Evolutionary conservation across 768 basidiomycete genomes (phyloP), one percentile per base, ranked within the genome.

Genomic region (Hydnum rufescens): DNA sequence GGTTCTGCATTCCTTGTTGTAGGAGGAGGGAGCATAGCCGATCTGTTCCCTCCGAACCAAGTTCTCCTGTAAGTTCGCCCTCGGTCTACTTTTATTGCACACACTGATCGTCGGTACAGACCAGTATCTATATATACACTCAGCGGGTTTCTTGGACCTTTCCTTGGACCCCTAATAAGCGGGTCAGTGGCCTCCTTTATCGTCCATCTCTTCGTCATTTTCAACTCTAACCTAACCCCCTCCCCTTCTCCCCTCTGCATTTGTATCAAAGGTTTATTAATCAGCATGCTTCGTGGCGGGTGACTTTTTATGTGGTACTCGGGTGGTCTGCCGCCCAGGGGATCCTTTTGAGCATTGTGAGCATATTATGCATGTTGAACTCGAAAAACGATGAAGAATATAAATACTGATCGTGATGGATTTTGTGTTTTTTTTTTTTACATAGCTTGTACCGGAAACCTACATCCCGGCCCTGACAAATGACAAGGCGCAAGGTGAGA

Each of bases 291-390:
- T 13, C 8, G 13, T 82, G 81, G 82, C 65, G 80, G 54, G 88
- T 84, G 85, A 83, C 82, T 0, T 89, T 78, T 64, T 75, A 77
- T 53, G 64, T 81, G 16, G 61, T 80, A 53, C 55, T 78, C 1
- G 81, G 81, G 22, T 89, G 85, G 87, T 68, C 73, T 0, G 75
- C 73, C 47, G 64, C 64, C 2, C 71, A 83, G 61, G 63, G 70
- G 5, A 48, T 72, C 4, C 65, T 73, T 0, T 64, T 88, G 4
- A 59, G 76, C 46, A 23, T 73, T 42, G 78, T 79, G 57, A 57
- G 71, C 63, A 6, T 23, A 28, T 26, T 30, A 5, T 64, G 6
- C 23, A 8, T 6, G 18, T 13, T 6, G 5, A 18, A 29, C 19
- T 30, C 5, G 47, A 19, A 5, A 42, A 5, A 3, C 29, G 6